These are phyloP conservation scores for Sphagnum fallax DNA, from an alignment of 228 moss, liverwort and hornwort genomes.

Conservation along the genomic window DNA sequence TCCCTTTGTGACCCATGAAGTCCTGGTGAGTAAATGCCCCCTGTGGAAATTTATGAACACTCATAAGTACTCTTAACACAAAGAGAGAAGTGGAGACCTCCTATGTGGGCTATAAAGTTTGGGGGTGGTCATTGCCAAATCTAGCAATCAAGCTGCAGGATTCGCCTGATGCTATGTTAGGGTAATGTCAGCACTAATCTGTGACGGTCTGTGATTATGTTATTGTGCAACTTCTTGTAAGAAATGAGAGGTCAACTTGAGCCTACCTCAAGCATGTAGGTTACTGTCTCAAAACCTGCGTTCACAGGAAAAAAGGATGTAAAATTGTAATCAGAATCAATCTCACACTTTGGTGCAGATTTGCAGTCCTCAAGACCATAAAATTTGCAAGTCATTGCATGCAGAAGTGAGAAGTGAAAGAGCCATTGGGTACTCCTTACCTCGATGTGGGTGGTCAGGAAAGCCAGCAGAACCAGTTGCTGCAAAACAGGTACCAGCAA, in stretches of 20 bases:
- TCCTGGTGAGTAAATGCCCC: conserved; percentile 71
- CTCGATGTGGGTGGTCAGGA: conserved; percentile 92
- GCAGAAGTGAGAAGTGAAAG: too few relatives aligned
- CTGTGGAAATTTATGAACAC: conserved; percentile 15
- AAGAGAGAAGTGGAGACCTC: too few relatives aligned
- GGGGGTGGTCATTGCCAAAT: too few relatives aligned
- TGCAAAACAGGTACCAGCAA: conserved; percentile 10
- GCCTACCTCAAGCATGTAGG: conserved; percentile 77
- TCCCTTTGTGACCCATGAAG: conserved; percentile 72
- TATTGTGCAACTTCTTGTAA: too few relatives aligned
- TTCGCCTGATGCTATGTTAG: too few relatives aligned
- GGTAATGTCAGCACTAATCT: too few relatives aligned
- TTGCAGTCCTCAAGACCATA: too few relatives aligned
- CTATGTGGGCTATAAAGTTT: too few relatives aligned
- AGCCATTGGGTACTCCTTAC: not conserved
- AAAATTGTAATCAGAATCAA: not conserved
- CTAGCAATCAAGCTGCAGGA: too few relatives aligned
- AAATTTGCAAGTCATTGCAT: too few relatives aligned
- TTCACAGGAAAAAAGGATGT: not conserved
- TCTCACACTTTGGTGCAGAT: not conserved
- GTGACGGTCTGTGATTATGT: too few relatives aligned
- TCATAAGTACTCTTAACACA: not conserved
- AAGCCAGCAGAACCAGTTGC: conserved; percentile 81
- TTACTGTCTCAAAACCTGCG: conserved; percentile 69
- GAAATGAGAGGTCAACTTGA: not conserved